Base-by-base conservation (phyloP, 2,329 filamentous ascomycete species). In the Coniochaeta sp. region DNA sequence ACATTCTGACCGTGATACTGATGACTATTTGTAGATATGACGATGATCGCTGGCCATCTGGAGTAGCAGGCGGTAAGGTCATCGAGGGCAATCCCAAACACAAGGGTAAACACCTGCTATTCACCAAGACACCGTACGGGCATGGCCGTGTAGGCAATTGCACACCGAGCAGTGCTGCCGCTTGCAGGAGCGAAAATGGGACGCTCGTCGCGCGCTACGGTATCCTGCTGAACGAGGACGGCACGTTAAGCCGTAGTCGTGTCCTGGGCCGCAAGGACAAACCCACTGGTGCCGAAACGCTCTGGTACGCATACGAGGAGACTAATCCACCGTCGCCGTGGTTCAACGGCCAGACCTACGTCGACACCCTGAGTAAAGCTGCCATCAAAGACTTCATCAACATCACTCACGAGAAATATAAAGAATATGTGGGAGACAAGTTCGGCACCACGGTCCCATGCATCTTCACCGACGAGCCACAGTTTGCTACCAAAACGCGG, bases 291-390 rank as follows among this genome's bases (percentile, higher is more conserved):
- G 49, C 48, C 1, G 62, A 62, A 13, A 48, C 28, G 6, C 50
- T 64, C 7, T 67, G 63, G 63, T 65, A 64, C 42, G 63, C 63
- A 7, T 67, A 67, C 52, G 56, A 65, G 12, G 63, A 66, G 51
- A 59, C 55, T 1, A 65, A 65, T 49, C 56, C 57, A 1, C 47
- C 55, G 3, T 61, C 58, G 6, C 51, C 59, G 26, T 66, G 65
- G 64, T 66, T 65, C 56, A 66, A 66, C 49, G 61, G 57, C 6
- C 57, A 65, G 52, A 63, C 60, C 5, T 65, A 65, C 31, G 51
- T 65, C 50, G 64, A 67, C 52, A 63, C 63, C 7, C 52, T 65
- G 24, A 66, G 58, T 49, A 49, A 53, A 3, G 53, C 57, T 10
- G 63, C 64, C 26, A 64, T 65, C 35, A 51, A 46, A 7, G 48